Conservation (phyloP, 805 yeast genomes). For the Cyberlindnera galapagoensis region DNA sequence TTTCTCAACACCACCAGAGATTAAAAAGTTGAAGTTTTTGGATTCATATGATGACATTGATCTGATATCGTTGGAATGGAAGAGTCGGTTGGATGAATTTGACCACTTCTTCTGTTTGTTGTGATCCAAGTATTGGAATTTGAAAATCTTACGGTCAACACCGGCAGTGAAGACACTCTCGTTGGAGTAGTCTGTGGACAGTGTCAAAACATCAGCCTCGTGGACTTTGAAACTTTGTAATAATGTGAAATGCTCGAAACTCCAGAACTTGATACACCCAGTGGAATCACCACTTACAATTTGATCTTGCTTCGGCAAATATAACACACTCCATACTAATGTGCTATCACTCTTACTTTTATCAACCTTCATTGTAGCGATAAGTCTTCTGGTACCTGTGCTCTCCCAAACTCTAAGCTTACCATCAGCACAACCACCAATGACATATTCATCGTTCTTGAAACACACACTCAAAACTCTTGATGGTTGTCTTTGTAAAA, state of each 20-base stretch:
- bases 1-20: conserved; percentile 82
- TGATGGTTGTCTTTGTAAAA: conserved; percentile 78
- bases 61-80: conserved; percentile 84
- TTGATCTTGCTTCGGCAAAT: conserved; percentile 57
- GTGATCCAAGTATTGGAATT: conserved; percentile 33
- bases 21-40: conserved; percentile 57
- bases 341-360: conserved; percentile 81
- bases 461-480: conserved; percentile 77
- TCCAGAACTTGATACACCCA: conserved; percentile 93
- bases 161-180: conserved; percentile 79
- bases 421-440: conserved; percentile 97
- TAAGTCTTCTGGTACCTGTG: conserved; percentile 40
- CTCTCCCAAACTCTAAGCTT: conserved; percentile 74
- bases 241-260: conserved; percentile 65
- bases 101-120: conserved; percentile 59
- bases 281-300: conserved; percentile 96
- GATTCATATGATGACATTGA: conserved; percentile 67
- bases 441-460: conserved; percentile 55
- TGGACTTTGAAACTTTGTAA: conserved; percentile 78
- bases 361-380: conserved; percentile 87
- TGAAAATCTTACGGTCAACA: conserved; percentile 85
- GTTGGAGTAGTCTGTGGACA: conserved; percentile 54
- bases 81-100: conserved; percentile 62
- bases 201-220: conserved; percentile 83
- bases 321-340: conserved; percentile 79